Conservation (phyloP, 345 rosid genomes). For the Ceriops zippeliana region DNA sequence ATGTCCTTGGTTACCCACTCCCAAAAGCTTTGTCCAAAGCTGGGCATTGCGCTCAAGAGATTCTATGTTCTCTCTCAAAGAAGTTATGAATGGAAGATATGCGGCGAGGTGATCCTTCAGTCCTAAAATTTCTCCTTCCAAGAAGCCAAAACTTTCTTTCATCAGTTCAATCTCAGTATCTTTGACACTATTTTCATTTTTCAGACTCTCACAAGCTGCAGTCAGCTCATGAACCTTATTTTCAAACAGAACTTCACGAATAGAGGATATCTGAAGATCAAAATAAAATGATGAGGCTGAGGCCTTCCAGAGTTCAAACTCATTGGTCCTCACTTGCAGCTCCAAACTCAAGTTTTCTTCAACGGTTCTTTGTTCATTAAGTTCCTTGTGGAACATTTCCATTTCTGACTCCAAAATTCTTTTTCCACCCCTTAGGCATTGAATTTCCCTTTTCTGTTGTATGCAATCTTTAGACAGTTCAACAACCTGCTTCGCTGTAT, state of each 20-base stretch:
- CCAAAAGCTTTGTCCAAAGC: slow-evolving; percentile 21
- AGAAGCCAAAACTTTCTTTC: slow-evolving; percentile 21
- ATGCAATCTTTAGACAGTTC: slow-evolving; percentile 38
- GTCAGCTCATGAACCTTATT: slow-evolving; percentile 35
- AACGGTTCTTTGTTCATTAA: slow-evolving; percentile 44
- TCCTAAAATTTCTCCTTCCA: slow-evolving; percentile 26
- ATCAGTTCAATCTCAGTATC: slow-evolving; percentile 23
- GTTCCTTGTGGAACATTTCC: slow-evolving; percentile 34
- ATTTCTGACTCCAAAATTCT: slow-evolving; percentile 49
- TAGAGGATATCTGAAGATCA: slow-evolving; percentile 68
- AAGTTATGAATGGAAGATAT: slow-evolving; percentile 25
- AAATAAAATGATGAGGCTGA: slow-evolving; percentile 87
- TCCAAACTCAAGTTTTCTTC: slow-evolving; percentile 72
- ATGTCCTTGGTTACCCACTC: slow-evolving; percentile 15
- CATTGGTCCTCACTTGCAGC: slow-evolving; percentile 70
- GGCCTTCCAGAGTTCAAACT: slow-evolving; percentile 77
- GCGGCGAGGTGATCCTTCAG: slow-evolving; percentile 29
- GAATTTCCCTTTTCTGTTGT: slow-evolving; percentile 43
- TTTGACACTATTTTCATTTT: slow-evolving; percentile 22
- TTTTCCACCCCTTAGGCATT: slow-evolving; percentile 49
- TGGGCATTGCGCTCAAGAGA: slow-evolving; percentile 32
- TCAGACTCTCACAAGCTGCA: slow-evolving; percentile 19
- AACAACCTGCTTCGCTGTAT: slow-evolving; percentile 39
- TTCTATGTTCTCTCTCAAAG: slow-evolving; percentile 20
- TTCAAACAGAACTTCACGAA: slow-evolving; percentile 64